Evolutionary conservation across 2,329 filamentous ascomycete species (phyloP).

Genomic region (Neopestalotiopsis clavispora): DNA sequence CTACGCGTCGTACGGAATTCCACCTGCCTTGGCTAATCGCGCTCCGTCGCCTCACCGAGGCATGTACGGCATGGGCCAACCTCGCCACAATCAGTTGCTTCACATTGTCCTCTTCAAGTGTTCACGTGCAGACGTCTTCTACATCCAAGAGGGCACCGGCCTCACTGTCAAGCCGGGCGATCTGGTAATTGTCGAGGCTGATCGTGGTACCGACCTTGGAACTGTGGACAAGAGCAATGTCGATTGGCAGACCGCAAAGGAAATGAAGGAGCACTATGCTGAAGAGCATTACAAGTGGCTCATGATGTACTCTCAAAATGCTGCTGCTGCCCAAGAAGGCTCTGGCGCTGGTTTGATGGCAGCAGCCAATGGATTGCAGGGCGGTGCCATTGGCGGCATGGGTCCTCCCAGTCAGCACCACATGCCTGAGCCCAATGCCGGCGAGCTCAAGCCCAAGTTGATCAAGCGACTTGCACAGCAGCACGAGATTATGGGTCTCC

Average conservation of each 20-base stretch:
- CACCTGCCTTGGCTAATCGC: slow-evolving; percentile 51
- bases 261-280: slow-evolving; percentile 87
- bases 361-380: slow-evolving; percentile 66
- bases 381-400: slow-evolving; percentile 78
- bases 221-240: slow-evolving; percentile 90
- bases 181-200: slow-evolving; percentile 95
- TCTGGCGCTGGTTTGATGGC: slow-evolving; percentile 65
- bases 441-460: slow-evolving; percentile 91
- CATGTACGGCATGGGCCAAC: slow-evolving; percentile 65
- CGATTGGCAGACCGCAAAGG: slow-evolving; percentile 84
- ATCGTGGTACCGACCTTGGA: slow-evolving; percentile 92
- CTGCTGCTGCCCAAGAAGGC: slow-evolving; percentile 64
- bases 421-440: slow-evolving; percentile 70
- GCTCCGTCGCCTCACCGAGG: slow-evolving; percentile 65
- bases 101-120: slow-evolving; percentile 98
- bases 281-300: slow-evolving; percentile 98
- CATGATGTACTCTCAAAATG: slow-evolving; percentile 95
- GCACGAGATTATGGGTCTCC: slow-evolving; percentile 86
- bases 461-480: slow-evolving; percentile 93
- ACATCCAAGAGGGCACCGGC: slow-evolving; percentile 94
- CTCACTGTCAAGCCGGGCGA: slow-evolving; percentile 90
- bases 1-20: slow-evolving; percentile 53
- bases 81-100: slow-evolving; percentile 70
- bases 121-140: slow-evolving; percentile 92
- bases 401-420: slow-evolving; percentile 76